Evolutionary conservation across 345 rosid species (phyloP).

Genomic region (Hibiscus mutabilis): DNA sequence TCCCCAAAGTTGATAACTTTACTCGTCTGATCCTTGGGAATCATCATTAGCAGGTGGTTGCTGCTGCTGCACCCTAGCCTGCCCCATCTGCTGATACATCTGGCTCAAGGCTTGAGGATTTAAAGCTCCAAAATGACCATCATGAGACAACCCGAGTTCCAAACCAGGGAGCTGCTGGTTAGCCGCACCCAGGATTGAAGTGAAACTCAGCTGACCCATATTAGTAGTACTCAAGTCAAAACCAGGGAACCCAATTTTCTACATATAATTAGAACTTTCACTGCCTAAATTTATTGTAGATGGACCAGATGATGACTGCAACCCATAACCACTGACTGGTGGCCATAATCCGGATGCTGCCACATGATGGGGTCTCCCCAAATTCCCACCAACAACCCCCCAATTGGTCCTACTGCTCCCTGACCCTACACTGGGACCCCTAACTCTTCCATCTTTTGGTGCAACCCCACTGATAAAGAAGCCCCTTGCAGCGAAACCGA

Average conservation of each 20-base stretch:
- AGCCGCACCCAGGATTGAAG: not conserved
- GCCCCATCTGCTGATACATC: conserved; percentile 3
- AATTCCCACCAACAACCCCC: conserved; percentile 53
- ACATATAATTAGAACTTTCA: not conserved
- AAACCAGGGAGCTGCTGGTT: conserved; percentile 4
- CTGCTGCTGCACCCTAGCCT: conserved; percentile 7
- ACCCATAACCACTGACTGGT: not conserved
- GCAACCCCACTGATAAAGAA: conserved; percentile 59
- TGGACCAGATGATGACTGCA: not conserved
- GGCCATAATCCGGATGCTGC: not conserved
- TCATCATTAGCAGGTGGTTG: conserved; percentile 62
- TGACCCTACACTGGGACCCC: conserved; percentile 39
- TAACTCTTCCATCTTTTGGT: conserved; percentile 29
- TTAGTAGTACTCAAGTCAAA: not conserved
- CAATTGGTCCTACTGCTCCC: conserved; percentile 53
- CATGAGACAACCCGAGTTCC: conserved; percentile 2
- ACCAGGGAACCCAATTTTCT: not conserved
- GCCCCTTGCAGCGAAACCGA: conserved; percentile 60
- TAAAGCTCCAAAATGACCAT: not conserved
- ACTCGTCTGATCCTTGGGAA: conserved; percentile 82
- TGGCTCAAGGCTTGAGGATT: not conserved
- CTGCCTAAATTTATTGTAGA: not conserved
- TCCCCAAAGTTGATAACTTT: conserved; percentile 15
- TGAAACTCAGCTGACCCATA: conserved; percentile 1
- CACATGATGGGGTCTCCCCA: conserved; percentile 42